Base-by-base conservation (phyloP, 1,284 basidiomycete species). In the Leccinum griseonigrum region DNA sequence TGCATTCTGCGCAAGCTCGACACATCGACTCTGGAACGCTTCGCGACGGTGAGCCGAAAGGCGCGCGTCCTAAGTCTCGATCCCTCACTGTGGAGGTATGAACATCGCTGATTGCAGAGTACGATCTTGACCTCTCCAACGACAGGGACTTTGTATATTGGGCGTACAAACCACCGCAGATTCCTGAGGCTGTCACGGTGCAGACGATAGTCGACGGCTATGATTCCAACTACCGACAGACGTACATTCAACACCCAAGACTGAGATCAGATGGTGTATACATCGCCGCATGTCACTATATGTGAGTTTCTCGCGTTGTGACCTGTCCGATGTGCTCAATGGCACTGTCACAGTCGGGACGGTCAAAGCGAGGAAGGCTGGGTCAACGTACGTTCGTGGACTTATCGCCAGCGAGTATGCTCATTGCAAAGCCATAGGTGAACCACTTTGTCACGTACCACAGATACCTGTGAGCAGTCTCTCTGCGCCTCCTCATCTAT, bases 241-340 rank as follows among this genome's bases (percentile, higher is more conserved):
- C 91, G 5, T 91, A 85, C 71, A 83, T 96, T 51, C 90, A 94
- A 71, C 88, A 92, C 64, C 93, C 94, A 14, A 83, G 94, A 38
- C 73, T 96, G 43, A 85, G 94, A 50, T 75, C 91, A 66, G 94
- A 96, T 66, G 94, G 94, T 4, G 87, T 94, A 16, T 96, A 95
- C 73, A 95, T 97, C 61, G 87, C 92, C 29, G 88, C 94, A 14
- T 95, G 93, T 70, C 93, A 95, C 71, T 95, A 92, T 67, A 79
- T 88, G 90, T 91, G 72, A 67, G 72, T 60, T 52, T 58, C 62
- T 57, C 56, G 26, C 60, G 40, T 48, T 55, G n/a, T 26, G 29
- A 9, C n/a, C 31, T 28, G 16, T 58, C n/a, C 29, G 7, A 18
- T 51, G 5, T 57, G 40, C 18, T 59, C 55, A 34, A 64, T 56